Evolutionary conservation across 768 basidiomycete species (phyloP), one percentile per base, ranked within the genome.

Genomic region (Lyophyllum decastes): DNA sequence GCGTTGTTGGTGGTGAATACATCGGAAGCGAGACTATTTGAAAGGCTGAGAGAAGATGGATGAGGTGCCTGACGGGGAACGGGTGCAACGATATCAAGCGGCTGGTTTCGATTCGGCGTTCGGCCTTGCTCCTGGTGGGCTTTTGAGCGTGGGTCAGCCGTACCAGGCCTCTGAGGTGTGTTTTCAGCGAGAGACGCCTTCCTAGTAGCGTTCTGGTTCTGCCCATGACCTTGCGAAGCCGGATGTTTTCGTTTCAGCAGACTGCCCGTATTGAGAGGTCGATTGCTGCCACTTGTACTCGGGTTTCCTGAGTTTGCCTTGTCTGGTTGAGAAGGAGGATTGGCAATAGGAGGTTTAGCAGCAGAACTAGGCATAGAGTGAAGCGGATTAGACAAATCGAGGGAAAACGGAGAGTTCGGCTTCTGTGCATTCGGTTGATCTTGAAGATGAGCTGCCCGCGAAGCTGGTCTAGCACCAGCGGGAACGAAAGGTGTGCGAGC

Each of bases 81-180:
- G 24, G 70, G 72, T 34, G 72, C 69, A 12, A 65, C 49, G 19
- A 70, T 60, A 35, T 55, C 43, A 33, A 61, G 27, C 9, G 54
- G 46, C n/a, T 53, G 57, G 17, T 44, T 57, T 16, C 55, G 63
- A 48, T 11, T 46, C 2, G 30, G 25, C 27, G 24, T 54, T 22
- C 40, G 52, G 17, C 24, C 16, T 26, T 55, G 52, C 19, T 54
- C 34, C 44, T 58, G 49, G 21, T 48, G 49, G 34, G 27, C 14
- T 48, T 48, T 64, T 33, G 38, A 47, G 45, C 63, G 59, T 17
- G 72, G 69, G 60, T 69, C 69, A 9, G 71, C 67, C 14, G 72
- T 73, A 33, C 66, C 71, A 43, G 73, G 71, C 21, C 70, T 51
- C 4, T 53, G 14, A 27, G 61, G 52, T 49, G 47, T 35, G 48